phyloP scores from a whole-genome alignment of 805 yeast genomes.

The Priceomyces castillae region DNA sequence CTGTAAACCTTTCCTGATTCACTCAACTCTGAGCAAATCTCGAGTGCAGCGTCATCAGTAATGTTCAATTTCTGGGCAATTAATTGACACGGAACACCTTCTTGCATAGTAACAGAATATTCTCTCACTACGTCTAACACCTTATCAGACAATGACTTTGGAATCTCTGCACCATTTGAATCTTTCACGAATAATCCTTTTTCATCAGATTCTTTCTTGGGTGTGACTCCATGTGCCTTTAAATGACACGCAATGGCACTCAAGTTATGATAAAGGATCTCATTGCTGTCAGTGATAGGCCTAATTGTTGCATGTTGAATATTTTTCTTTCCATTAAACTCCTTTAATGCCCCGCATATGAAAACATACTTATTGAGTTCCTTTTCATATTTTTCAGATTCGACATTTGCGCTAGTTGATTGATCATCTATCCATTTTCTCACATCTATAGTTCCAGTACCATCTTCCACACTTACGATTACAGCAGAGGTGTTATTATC shows the following conservation, averaged over 20 bases:
- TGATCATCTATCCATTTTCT: conserved; percentile 55
- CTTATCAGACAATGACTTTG: conserved; percentile 35
- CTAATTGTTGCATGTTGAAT: conserved; percentile 62
- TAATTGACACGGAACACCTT: conserved; percentile 70
- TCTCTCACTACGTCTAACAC: conserved; percentile 49
- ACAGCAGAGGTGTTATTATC: conserved; percentile 56
- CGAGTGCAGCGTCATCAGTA: conserved; percentile 46
- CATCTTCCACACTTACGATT: conserved; percentile 67
- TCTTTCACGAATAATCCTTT: conserved; percentile 30
- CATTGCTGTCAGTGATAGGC: conserved; percentile 60
- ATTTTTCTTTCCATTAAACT: conserved; percentile 61
- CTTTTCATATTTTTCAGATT: conserved; percentile 30
- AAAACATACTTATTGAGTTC: conserved; percentile 57
- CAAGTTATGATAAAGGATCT: conserved; percentile 64
- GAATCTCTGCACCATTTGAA: conserved; percentile 17
- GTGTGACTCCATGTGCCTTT: conserved; percentile 49
- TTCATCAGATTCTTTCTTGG: conserved; percentile 12
- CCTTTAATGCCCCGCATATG: conserved; percentile 48
- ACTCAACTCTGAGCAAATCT: conserved; percentile 51
- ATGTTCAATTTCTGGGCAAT: conserved; percentile 57
- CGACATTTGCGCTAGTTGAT: conserved; percentile 26
- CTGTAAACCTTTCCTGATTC: conserved; percentile 69
- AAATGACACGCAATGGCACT: conserved; percentile 60
- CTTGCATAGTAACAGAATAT: conserved; percentile 57
- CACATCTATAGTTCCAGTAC: conserved; percentile 63